These are phyloP conservation scores for Clarireedia homoeocarpa DNA, from an alignment of 2,329 filamentous ascomycete genomes.

Conservation along the genomic window DNA sequence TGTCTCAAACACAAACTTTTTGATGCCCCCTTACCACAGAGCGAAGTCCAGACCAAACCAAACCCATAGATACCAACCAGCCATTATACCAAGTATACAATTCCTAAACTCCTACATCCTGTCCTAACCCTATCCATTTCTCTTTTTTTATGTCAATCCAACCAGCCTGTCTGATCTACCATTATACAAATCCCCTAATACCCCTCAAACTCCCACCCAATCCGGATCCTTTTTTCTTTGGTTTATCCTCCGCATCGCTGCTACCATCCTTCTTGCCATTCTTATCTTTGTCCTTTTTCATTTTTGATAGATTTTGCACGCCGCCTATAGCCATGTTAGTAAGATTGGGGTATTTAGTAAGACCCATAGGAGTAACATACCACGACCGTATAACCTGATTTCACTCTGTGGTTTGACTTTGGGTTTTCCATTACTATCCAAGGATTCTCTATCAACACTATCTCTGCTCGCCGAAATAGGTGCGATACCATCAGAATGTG, in stretches of 20 bases:
- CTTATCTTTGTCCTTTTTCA: slow-evolving; percentile 5
- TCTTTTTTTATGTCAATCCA: too few species aligned
- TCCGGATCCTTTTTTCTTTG: slow-evolving; percentile 1
- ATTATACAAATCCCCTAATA: neutral
- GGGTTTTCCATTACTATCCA: slow-evolving; percentile 34
- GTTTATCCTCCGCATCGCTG: slow-evolving; percentile 15
- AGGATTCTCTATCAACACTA: slow-evolving; percentile 10
- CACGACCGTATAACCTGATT: slow-evolving; percentile 45
- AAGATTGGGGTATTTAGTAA: neutral
- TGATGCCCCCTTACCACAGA: too few species aligned
- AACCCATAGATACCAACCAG: too few species aligned
- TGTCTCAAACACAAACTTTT: too few species aligned
- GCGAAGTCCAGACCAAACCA: too few species aligned
- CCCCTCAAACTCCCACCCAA: neutral
- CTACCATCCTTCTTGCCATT: slow-evolving; percentile 4
- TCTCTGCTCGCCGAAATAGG: neutral
- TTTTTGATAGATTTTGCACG: neutral
- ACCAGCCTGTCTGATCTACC: too few species aligned
- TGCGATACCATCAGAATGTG: slow-evolving; percentile 2
- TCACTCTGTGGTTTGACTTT: slow-evolving; percentile 41
- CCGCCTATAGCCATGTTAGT: slow-evolving; percentile 1
- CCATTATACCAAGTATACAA: neutral
- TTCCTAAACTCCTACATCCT: neutral
- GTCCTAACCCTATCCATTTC: neutral
- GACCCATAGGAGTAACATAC: slow-evolving; percentile 31